phyloP scores from a whole-genome alignment of 2,329 filamentous ascomycete species.

The Colletotrichum neosansevieriae region DNA sequence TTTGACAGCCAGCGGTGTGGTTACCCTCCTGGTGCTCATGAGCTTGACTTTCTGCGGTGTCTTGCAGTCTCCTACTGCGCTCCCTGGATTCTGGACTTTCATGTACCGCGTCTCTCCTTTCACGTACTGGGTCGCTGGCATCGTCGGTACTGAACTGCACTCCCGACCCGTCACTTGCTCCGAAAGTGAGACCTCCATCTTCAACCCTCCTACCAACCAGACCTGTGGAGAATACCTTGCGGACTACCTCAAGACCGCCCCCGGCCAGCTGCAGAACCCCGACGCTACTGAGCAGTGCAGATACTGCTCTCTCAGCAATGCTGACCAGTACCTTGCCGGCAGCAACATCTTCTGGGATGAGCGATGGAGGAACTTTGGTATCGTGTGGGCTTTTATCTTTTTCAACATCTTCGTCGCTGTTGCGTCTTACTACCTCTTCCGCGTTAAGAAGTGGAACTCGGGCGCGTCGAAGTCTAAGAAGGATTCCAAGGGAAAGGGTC shows the following conservation, averaged over 20 bases:
- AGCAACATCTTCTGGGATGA: slow-evolving; percentile 63
- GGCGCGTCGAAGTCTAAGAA: slow-evolving; percentile 30
- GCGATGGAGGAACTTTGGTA: slow-evolving; percentile 77
- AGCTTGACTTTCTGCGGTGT: slow-evolving; percentile 74
- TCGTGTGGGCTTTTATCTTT: slow-evolving; percentile 74
- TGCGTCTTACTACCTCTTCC: slow-evolving; percentile 69
- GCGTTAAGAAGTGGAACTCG: slow-evolving; percentile 36
- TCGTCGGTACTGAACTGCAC: slow-evolving; percentile 75
- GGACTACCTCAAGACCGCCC: slow-evolving; percentile 61
- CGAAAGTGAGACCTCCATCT: slow-evolving; percentile 69
- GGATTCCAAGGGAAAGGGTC: slow-evolving; percentile 24
- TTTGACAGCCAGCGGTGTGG: slow-evolving; percentile 74
- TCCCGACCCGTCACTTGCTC: slow-evolving; percentile 65
- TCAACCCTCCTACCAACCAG: slow-evolving; percentile 71
- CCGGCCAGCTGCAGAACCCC: slow-evolving; percentile 73
- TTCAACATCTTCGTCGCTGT: slow-evolving; percentile 74
- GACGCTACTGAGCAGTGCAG: slow-evolving; percentile 67
- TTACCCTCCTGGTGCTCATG: slow-evolving; percentile 70
- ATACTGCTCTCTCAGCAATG: slow-evolving; percentile 75
- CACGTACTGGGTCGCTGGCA: slow-evolving; percentile 76
- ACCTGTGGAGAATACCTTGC: slow-evolving; percentile 75
- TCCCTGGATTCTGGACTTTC: slow-evolving; percentile 82
- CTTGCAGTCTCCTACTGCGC: slow-evolving; percentile 65
- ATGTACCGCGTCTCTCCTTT: slow-evolving; percentile 79
- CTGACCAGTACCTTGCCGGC: slow-evolving; percentile 68